Conservation (phyloP, 179 eudicot genomes). For the Beta lomatogona region DNA sequence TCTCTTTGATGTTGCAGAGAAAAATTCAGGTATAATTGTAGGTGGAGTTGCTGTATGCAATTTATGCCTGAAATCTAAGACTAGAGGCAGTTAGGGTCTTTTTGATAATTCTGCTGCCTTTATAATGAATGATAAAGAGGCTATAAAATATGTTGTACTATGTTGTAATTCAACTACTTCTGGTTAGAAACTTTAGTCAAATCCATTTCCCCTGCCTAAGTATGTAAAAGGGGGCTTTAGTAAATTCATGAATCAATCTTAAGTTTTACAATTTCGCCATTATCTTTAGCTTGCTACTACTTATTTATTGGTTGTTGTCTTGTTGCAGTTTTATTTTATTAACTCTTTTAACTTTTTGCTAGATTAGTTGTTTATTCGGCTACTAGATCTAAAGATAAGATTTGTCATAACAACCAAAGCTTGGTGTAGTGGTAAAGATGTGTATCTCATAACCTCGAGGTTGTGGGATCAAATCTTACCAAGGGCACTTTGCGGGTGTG, state of each 20-base stretch:
- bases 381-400: too few species aligned
- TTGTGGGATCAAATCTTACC: too few species aligned
- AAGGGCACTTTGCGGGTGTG: too few species aligned
- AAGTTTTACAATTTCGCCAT: too few species aligned
- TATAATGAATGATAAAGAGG: constrained; percentile 9
- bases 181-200: constrained; percentile 26
- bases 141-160: constrained; percentile 21
- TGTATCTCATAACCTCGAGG: too few species aligned
- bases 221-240: constrained; percentile 28
- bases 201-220: constrained; percentile 21
- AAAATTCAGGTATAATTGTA: constrained; percentile 3
- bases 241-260: constrained; percentile 22
- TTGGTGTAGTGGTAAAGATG: too few species aligned
- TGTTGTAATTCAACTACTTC: constrained; percentile 34
- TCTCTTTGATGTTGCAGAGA: constrained; percentile 16
- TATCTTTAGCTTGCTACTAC: background rate
- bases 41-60: constrained; percentile 10
- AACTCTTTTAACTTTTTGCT: background rate
- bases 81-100: constrained; percentile 32
- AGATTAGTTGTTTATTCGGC: background rate
- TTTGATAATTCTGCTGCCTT: constrained; percentile 39
- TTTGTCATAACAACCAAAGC: too few species aligned
- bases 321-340: background rate
- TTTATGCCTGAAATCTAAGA: constrained; percentile 23
- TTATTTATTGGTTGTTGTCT: background rate